phyloP scores from a whole-genome alignment of 129 eudicot species.

The Saposhnikovia divaricata region DNA sequence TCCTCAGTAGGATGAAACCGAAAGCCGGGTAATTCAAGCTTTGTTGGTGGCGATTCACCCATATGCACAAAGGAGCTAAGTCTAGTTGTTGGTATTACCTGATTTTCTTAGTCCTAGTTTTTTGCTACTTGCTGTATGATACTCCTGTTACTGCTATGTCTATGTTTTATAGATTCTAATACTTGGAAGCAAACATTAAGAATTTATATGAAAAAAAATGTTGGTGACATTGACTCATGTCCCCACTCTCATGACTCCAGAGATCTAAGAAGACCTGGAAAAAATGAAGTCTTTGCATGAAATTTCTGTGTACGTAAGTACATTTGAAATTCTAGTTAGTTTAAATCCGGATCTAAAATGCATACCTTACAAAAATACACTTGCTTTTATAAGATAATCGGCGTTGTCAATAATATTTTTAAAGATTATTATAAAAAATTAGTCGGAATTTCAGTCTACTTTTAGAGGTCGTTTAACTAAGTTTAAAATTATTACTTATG shows the following conservation, averaged over 20 bases:
- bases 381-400: too few species aligned
- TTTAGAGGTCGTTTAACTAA: too few species aligned
- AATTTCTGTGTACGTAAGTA: background rate
- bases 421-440: too few species aligned
- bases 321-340: background rate
- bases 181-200: too few species aligned
- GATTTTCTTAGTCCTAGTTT: rapidly evolving
- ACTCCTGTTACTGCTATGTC: background rate
- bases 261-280: constrained; percentile 12
- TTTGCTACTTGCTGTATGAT: background rate
- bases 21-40: constrained; percentile 61
- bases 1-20: constrained; percentile 87
- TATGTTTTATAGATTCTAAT: background rate
- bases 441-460: too few species aligned
- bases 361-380: too few species aligned
- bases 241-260: background rate
- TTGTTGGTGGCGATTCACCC: constrained; percentile 26
- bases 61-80: constrained; percentile 15
- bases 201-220: background rate
- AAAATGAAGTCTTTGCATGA: background rate
- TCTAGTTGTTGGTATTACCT: background rate
- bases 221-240: background rate
- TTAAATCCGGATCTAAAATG: too few species aligned
- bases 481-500: too few species aligned
- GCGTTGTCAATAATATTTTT: too few species aligned